A percentile compares a stretch with the other conserved stretches of the same genome.
phyloP scores from a whole-genome alignment of 164 flowering plant genomes.

The Umbilicus rupestris region DNA sequence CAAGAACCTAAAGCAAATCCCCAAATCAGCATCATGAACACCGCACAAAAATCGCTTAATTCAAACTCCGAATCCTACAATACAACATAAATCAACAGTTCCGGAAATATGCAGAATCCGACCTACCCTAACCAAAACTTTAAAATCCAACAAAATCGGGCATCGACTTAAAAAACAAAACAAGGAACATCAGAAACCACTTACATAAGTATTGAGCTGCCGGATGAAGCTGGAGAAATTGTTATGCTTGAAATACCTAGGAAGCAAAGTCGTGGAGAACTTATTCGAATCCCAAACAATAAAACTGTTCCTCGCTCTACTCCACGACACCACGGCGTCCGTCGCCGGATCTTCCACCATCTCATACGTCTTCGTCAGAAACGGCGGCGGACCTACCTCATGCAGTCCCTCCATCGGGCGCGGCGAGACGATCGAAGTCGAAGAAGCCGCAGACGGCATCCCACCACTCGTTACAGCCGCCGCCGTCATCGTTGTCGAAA shows the following conservation, averaged over 20 bases:
- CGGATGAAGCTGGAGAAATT: constrained; percentile 76
- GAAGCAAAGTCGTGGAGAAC: constrained; percentile 42
- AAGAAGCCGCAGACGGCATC: background rate
- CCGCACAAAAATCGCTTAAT: background rate
- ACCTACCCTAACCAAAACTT: background rate
- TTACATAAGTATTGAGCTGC: constrained; percentile 73
- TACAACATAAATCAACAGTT: too few species aligned
- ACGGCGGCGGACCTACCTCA: constrained; percentile 61
- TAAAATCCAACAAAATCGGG: background rate
- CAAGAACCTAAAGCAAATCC: background rate
- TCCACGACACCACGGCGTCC: constrained; percentile 58
- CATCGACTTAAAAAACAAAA: background rate
- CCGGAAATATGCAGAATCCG: background rate
- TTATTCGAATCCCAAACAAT: constrained; percentile 50
- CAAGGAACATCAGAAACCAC: constrained; percentile 11
- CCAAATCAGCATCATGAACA: background rate
- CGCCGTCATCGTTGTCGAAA: too few species aligned
- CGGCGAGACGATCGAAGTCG: constrained; percentile 15
- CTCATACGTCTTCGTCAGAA: constrained; percentile 55
- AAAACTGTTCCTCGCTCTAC: constrained; percentile 51
- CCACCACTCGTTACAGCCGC: too few species aligned
- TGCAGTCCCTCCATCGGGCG: constrained; percentile 49
- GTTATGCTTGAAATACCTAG: constrained; percentile 60
- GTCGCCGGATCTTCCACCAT: constrained; percentile 66
- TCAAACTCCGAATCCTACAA: background rate